These are phyloP conservation scores for Alternaria alternata DNA, from an alignment of 2,329 filamentous ascomycete genomes.

Conservation along the genomic window DNA sequence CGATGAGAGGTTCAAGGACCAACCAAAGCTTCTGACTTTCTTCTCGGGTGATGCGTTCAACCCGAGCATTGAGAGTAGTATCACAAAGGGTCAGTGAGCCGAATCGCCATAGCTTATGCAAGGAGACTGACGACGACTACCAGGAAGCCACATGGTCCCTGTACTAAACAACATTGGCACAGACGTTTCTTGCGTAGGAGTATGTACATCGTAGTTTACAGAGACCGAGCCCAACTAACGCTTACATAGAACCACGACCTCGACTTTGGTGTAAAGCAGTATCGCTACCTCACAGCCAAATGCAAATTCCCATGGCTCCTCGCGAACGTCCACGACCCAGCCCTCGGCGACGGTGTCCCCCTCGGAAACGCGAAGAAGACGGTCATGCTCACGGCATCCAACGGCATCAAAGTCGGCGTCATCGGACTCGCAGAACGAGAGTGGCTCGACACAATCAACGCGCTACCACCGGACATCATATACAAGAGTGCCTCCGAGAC, in stretches of 20 bases:
- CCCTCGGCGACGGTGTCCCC: conserved; percentile 75
- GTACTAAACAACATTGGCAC: conserved; percentile 81
- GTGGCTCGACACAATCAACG: conserved; percentile 89
- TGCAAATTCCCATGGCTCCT: conserved; percentile 90
- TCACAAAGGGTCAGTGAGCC: conserved; percentile 74
- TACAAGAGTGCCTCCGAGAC: conserved; percentile 81
- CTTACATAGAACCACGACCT: conserved; percentile 80
- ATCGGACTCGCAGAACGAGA: conserved; percentile 87
- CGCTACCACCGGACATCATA: conserved; percentile 79
- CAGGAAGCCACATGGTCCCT: conserved; percentile 84
- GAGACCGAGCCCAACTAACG: conserved; percentile 20
- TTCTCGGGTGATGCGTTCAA: conserved; percentile 96
- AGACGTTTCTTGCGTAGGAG: conserved; percentile 81
- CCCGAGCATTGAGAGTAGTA: conserved; percentile 84
- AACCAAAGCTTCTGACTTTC: conserved; percentile 75
- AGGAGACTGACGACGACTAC: neutral
- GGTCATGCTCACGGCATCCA: conserved; percentile 78
- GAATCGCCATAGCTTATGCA: neutral
- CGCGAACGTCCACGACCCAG: conserved; percentile 86
- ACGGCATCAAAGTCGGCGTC: conserved; percentile 85
- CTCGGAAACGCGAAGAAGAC: conserved; percentile 80
- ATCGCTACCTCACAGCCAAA: conserved; percentile 73
- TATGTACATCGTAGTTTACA: conserved; percentile 54
- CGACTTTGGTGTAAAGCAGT: conserved; percentile 87
- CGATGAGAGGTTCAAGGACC: conserved; percentile 66